These are phyloP conservation scores for Trichophyton rubrum DNA, from an alignment of 2,329 filamentous ascomycete species.

Conservation along the genomic window DNA sequence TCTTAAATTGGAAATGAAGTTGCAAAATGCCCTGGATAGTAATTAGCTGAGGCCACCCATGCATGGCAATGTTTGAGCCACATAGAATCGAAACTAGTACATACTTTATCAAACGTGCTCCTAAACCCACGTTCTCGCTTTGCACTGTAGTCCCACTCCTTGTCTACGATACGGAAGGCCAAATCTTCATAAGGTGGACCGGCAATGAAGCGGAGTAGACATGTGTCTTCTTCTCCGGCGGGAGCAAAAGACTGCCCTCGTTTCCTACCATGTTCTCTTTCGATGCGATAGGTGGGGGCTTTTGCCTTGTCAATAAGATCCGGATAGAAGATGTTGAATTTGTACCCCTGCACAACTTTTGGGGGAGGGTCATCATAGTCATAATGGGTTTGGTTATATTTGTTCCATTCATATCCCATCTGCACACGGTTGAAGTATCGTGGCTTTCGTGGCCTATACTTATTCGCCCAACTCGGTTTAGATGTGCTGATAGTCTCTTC, in stretches of 20 bases:
- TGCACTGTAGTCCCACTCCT: slow-evolving; percentile 97
- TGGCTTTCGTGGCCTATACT: slow-evolving; percentile 81
- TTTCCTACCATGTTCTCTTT: slow-evolving; percentile 79
- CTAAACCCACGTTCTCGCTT: slow-evolving; percentile 90
- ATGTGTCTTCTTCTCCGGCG: slow-evolving; percentile 93
- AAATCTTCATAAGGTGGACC: slow-evolving; percentile 94
- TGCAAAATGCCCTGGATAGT: slow-evolving; percentile 68
- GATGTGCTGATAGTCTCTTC: slow-evolving; percentile 64
- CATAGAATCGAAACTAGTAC: neutral
- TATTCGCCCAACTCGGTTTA: slow-evolving; percentile 66
- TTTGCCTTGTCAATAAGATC: slow-evolving; percentile 91
- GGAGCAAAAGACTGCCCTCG: slow-evolving; percentile 85
- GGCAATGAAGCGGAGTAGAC: slow-evolving; percentile 87
- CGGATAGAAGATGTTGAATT: slow-evolving; percentile 98
- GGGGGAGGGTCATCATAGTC: slow-evolving; percentile 96
- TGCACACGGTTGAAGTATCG: slow-evolving; percentile 96
- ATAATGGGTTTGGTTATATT: slow-evolving; percentile 99
- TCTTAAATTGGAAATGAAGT: slow-evolving; percentile 97
- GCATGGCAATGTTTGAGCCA: neutral
- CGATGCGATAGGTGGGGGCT: slow-evolving; percentile 90
- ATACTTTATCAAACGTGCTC: slow-evolving; percentile 93
- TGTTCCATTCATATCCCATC: slow-evolving; percentile 99
- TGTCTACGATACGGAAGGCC: slow-evolving; percentile 92
- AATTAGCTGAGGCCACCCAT: neutral
- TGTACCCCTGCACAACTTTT: slow-evolving; percentile 97